Evolutionary conservation across 805 yeast genomes (phyloP), one percentile per base, ranked within the genome.

Genomic region (Candida loeiensis): DNA sequence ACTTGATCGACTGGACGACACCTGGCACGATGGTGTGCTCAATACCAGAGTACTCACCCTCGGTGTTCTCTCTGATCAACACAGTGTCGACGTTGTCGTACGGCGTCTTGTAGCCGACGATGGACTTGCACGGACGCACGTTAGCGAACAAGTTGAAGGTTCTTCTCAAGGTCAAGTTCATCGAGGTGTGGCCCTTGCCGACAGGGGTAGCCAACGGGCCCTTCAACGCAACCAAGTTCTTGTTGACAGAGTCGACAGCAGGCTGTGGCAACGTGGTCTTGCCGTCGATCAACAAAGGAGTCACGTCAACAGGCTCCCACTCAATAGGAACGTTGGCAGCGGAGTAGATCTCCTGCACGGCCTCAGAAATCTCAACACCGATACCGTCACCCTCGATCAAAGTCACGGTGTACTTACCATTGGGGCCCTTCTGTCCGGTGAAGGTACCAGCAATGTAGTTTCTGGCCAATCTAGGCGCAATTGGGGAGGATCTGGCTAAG

Each of bases 201-300:
- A 91, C 90, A 43, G 99, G 99, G 29, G 99, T 93, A 41, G 97
- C 98, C 59, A 93, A 74, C 21, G 98, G 98, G 53, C 99, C 99
- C 74, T 93, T 93, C 61, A 93, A 78, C 40, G 98, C 99, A 48
- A 93, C 91, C 71, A 82, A 77, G 76, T 91, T 87, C 69, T 78
- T 83, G 76, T 88, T 87, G 70, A 93, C 90, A 34, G 95, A 85
- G 55, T 85, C 89, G 48, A 93, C 87, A 44, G 98, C 97, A 31
- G 80, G 82, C 53, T 82, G 82, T 49, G 98, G 98, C 55, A 93
- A 80, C 44, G 96, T 82, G 53, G 98, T 90, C 67, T 83, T 82
- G 58, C 96, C 96, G 65, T 91, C 82, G 61, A 87, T 82, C 53
- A 93, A 75, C 44, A 85, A 75, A 39, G 99, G 99, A 40, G 96